Base-by-base conservation (phyloP, 2,329 filamentous ascomycete species). In the Cercospora berteroae region DNA sequence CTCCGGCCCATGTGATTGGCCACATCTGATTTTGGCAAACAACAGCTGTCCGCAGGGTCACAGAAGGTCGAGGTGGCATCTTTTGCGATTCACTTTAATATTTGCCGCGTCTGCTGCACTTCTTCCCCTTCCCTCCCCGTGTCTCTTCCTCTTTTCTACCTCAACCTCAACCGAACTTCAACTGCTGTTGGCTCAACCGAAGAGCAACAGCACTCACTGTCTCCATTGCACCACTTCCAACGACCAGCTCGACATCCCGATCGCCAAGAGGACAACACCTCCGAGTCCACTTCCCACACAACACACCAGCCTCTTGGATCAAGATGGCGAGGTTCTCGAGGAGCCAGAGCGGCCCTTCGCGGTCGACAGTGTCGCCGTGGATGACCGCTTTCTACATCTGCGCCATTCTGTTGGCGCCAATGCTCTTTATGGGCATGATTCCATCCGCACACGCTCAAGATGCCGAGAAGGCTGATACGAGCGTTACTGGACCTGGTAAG, bases 381-480 rank as follows among this genome's bases (percentile, higher is more conserved):
- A 93, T 87, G 83, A 88, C 95, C 80, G 85, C 97, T 82, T 90
- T 94, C 84, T 97, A 97, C 85, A 90, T 97, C 77, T 88, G 93
- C 79, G 88, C 97, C 72, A 88, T 98, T 73, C 92, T 99, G 77
- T 88, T 89, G 76, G 87, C 91, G 72, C 93, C 94, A 74, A 86
- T 97, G 78, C 90, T 93, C 72, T 90, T 98, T 79, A 88, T 96
- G 74, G 89, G 90, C 82, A 86, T 86, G 72, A 73, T 75, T 42
- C 73, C 76, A 59, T 70, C 74, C 42, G 89, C 86, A 74, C 87
- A 89, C 73, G 94, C 90, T 69, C 83, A 87, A 76, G 88, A 87
- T 74, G 87, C 66, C 87, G 89, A 94, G 67, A 90, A 88, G 88
- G 92, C 85, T 74, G 90, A 94, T 66, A 90, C 87, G 78, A 92